A percentile compares a stretch with the other conserved stretches of the same genome.
Evolutionary conservation across 169 alveolate species (phyloP).

Genomic region (Plasmodium gaboni): DNA sequence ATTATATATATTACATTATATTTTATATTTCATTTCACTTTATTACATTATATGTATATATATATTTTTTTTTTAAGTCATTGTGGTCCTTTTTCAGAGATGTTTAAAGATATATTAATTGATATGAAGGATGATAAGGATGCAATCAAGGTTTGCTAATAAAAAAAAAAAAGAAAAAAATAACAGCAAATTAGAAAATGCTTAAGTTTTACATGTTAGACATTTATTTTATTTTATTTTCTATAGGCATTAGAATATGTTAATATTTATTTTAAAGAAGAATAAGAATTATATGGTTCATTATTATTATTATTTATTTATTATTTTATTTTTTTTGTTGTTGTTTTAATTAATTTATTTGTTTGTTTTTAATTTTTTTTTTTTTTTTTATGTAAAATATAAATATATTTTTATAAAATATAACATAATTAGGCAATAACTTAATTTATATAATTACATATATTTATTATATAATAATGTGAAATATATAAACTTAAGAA

Average conservation of each 20-base stretch:
- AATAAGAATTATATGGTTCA: not conserved
- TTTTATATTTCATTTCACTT: too few species aligned
- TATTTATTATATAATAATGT: too few species aligned
- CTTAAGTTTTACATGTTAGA: not conserved
- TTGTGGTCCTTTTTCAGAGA: conserved; percentile 59
- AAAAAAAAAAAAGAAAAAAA: conserved; percentile 8
- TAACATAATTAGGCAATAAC: too few species aligned
- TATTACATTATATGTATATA: conserved; percentile 1
- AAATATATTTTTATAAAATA: too few species aligned
- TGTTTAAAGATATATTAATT: conserved; percentile 39
- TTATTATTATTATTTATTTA: not conserved
- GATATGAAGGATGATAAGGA: conserved; percentile 51
- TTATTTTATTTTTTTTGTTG: too few species aligned
- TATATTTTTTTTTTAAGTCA: conserved; percentile 13
- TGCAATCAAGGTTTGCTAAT: conserved; percentile 21
- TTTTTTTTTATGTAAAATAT: too few species aligned
- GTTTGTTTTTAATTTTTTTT: too few species aligned
- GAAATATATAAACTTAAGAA: too few species aligned
- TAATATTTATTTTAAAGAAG: conserved; percentile 40
- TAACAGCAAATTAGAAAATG: not conserved
- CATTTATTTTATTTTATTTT: conserved; percentile 1
- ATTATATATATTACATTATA: not conserved
- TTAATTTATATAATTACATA: too few species aligned
- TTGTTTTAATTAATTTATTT: too few species aligned
- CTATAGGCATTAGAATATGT: conserved; percentile 69